Conservation (phyloP, 78 protist genomes). For the Tieghemostelium lacteum region DNA sequence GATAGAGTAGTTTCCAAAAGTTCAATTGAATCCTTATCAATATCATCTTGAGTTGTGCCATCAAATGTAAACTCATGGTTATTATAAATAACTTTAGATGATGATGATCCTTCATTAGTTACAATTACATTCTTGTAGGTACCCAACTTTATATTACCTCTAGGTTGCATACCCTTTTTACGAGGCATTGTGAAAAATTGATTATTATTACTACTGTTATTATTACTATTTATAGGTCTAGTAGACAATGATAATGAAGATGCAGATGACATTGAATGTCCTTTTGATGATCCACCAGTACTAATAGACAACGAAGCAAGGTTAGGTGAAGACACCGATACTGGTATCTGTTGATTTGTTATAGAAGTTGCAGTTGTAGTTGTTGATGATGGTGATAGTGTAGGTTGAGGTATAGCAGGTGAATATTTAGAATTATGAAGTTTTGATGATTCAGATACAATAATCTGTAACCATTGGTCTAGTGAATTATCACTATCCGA, state of each 20-base stretch:
- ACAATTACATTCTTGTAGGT: too few relatives aligned
- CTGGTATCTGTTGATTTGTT: too few relatives aligned
- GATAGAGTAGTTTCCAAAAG: constrained; percentile 27
- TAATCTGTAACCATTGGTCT: constrained; percentile 26
- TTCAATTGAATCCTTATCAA: constrained; percentile 11
- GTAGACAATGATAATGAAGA: too few relatives aligned
- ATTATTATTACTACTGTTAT: too few relatives aligned
- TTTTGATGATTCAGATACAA: constrained; percentile 31
- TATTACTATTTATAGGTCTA: too few relatives aligned
- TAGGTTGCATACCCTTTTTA: too few relatives aligned
- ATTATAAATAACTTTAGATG: not conserved
- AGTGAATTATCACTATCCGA: constrained; percentile 11
- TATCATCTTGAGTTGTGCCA: not conserved
- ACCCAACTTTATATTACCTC: too few relatives aligned
- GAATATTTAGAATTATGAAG: not conserved
- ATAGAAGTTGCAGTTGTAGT: constrained; percentile 4
- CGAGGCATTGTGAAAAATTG: too few relatives aligned
- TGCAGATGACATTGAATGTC: too few relatives aligned
- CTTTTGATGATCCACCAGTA: too few relatives aligned
- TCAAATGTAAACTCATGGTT: constrained; percentile 21
- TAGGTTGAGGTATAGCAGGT: not conserved
- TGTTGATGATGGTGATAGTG: not conserved
- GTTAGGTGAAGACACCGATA: not conserved
- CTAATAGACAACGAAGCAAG: too few relatives aligned
- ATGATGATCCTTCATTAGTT: not conserved